Conservation (phyloP, 345 rosid genomes). For the Anastatica hierochuntica region DNA sequence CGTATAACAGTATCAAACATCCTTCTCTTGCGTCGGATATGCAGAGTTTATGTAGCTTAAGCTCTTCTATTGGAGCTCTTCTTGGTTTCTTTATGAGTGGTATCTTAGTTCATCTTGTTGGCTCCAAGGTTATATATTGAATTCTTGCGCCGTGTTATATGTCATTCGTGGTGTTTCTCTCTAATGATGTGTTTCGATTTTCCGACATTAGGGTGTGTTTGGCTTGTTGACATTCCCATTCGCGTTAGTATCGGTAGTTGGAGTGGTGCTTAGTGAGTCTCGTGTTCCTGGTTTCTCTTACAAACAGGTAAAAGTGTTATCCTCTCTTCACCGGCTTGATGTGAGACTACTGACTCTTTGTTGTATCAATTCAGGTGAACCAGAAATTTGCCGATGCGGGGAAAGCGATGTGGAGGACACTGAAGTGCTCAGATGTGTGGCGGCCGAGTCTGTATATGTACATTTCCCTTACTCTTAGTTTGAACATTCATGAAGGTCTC, state of each 20-base stretch:
- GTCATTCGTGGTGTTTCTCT: background rate
- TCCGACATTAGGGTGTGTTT: constrained; percentile 54
- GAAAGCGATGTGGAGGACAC: constrained; percentile 74
- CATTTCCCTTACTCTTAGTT: constrained; percentile 54
- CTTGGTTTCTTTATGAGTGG: constrained; percentile 79
- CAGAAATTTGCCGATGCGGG: constrained; percentile 58
- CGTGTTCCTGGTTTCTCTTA: constrained; percentile 39
- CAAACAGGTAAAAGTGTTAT: constrained; percentile 40
- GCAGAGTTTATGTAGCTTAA: constrained; percentile 82
- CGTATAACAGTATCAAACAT: constrained; percentile 63
- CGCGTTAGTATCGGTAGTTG: constrained; percentile 50
- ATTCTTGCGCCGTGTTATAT: background rate
- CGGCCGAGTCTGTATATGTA: constrained; percentile 86
- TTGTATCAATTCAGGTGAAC: constrained; percentile 42
- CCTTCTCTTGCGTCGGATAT: constrained; percentile 81
- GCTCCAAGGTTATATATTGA: constrained; percentile 62
- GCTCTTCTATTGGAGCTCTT: constrained; percentile 71
- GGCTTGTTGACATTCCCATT: constrained; percentile 68
- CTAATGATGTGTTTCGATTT: constrained; percentile 9
- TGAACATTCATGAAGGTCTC: constrained; percentile 81
- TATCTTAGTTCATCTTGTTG: constrained; percentile 70
- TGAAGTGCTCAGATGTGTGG: constrained; percentile 76
- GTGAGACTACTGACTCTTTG: constrained; percentile 3
- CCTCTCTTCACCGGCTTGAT: background rate
- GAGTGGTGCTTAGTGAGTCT: constrained; percentile 53